Evolutionary conservation across 495 filamentous ascomycete genomes (phyloP).

Genomic region (Sordaria brevicollis): DNA sequence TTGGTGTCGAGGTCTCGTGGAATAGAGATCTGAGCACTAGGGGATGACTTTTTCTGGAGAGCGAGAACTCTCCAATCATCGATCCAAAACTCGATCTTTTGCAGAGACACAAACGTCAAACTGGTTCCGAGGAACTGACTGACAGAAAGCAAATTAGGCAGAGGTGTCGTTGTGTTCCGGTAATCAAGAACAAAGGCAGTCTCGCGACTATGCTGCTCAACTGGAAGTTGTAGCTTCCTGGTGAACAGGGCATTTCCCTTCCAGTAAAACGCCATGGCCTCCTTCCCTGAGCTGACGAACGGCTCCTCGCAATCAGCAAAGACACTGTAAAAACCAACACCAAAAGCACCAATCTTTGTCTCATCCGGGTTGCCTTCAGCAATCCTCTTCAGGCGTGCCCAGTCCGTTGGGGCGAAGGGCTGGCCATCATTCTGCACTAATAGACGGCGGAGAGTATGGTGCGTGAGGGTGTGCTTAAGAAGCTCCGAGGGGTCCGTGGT

Average conservation of each 20-base stretch:
- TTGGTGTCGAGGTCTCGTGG: slow-evolving; percentile 70
- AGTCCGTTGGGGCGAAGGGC: slow-evolving; percentile 77
- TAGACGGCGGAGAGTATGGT: slow-evolving; percentile 75
- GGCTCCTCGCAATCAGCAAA: slow-evolving; percentile 98
- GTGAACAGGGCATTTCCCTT: slow-evolving; percentile 92
- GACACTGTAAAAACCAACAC: slow-evolving; percentile 97
- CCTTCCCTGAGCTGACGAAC: slow-evolving; percentile 80
- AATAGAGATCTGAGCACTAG: slow-evolving; percentile 58
- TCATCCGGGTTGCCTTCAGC: slow-evolving; percentile 98
- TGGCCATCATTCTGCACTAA: slow-evolving; percentile 85
- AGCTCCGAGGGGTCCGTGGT: slow-evolving; percentile 55
- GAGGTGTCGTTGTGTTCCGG: slow-evolving; percentile 70
- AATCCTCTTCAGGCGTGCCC: slow-evolving; percentile 88
- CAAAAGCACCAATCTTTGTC: slow-evolving; percentile 97
- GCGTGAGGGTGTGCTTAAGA: slow-evolving; percentile 68
- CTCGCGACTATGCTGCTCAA: slow-evolving; percentile 48
- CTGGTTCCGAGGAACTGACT: slow-evolving; percentile 90
- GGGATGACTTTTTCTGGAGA: slow-evolving; percentile 74
- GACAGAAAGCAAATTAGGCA: slow-evolving; percentile 75
- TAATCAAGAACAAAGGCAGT: slow-evolving; percentile 92
- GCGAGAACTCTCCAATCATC: slow-evolving; percentile 74
- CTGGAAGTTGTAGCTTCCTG: slow-evolving; percentile 59
- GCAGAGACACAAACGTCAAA: slow-evolving; percentile 86
- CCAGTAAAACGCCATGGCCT: slow-evolving; percentile 99
- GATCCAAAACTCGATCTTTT: slow-evolving; percentile 80